Evolutionary conservation across 2,329 filamentous ascomycete genomes (phyloP).

Genomic region (Claviceps fusiformis): DNA sequence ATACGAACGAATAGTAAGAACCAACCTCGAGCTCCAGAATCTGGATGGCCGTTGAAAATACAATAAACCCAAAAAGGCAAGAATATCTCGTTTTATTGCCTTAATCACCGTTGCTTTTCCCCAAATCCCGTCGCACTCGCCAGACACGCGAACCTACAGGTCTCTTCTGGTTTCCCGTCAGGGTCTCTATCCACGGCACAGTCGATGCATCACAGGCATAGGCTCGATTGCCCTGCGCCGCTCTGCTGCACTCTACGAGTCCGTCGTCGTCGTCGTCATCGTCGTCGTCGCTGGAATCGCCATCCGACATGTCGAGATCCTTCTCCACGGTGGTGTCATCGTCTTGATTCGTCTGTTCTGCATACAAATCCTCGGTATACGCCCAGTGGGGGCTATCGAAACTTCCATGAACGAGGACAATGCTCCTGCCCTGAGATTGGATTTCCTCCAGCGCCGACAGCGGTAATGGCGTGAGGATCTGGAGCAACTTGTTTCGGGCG

Average conservation of each 20-base stretch:
- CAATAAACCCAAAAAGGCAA: no score
- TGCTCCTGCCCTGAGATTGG: constrained; percentile 27
- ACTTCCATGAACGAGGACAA: constrained; percentile 54
- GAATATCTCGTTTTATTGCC: background rate
- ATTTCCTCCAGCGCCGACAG: constrained; percentile 25
- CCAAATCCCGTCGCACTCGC: constrained; percentile 51
- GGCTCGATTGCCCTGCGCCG: constrained; percentile 11
- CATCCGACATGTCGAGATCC: constrained; percentile 19
- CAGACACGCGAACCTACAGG: constrained; percentile 47
- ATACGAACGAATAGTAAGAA: no score
- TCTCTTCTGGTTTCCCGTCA: constrained; percentile 40
- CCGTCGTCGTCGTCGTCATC: constrained; percentile 13
- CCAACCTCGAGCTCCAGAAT: no score
- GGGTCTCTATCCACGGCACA: constrained; percentile 46
- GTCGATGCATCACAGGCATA: constrained; percentile 13
- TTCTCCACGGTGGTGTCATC: constrained; percentile 18
- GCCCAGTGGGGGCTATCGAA: constrained; percentile 58
- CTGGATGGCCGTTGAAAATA: no score
- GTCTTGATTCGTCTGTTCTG: constrained; percentile 16
- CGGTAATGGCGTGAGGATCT: constrained; percentile 50
- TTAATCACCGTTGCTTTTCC: constrained; percentile 22
- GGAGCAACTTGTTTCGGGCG: constrained; percentile 34
- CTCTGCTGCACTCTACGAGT: constrained; percentile 3
- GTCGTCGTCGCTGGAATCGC: constrained; percentile 21
- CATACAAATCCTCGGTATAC: constrained; percentile 49